phyloP scores from a whole-genome alignment of 2,329 filamentous ascomycete genomes.

The Cercospora canescens region DNA sequence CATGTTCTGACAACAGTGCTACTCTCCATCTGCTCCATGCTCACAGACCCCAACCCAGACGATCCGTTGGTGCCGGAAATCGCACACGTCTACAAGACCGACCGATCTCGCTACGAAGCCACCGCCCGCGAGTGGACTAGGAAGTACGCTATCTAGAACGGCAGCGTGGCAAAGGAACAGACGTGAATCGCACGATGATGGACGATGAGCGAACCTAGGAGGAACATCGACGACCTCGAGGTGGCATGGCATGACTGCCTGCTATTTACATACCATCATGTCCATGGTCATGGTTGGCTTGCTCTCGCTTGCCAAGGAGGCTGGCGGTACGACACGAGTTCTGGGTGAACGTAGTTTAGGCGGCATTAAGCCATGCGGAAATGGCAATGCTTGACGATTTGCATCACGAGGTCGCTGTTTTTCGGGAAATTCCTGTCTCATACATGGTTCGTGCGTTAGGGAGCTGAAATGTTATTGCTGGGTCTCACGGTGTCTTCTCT shows the following conservation, averaged over 20 bases:
- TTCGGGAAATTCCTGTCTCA: conserved; percentile 1
- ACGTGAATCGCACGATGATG: conserved; percentile 2
- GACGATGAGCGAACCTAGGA: conserved; percentile 4
- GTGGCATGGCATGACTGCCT: conserved; percentile 14
- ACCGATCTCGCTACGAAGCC: conserved; percentile 91
- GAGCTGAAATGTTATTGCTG: conserved; percentile 15
- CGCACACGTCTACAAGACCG: conserved; percentile 99
- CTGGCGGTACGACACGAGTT: conserved; percentile 8
- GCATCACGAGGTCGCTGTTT: conserved; percentile 11
- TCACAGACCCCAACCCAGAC: conserved; percentile 98
- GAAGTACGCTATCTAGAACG: conserved; percentile 90
- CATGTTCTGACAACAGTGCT: conserved; percentile 62
- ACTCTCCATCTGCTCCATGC: conserved; percentile 98
- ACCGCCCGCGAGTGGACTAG: conserved; percentile 98
- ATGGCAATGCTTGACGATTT: conserved; percentile 17
- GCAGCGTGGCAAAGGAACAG: background rate
- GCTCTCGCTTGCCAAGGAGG: conserved; percentile 3
- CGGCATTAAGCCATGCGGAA: conserved; percentile 17
- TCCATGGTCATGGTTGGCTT: conserved; percentile 2
- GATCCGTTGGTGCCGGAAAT: conserved; percentile 98
- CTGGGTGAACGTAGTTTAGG: conserved; percentile 15
- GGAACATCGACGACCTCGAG: conserved; percentile 16
- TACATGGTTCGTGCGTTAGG: conserved; percentile 18
- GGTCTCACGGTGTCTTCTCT: background rate
- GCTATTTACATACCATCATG: conserved; percentile 5